Evolutionary conservation across 805 yeast species (phyloP).

Genomic region (Kazachstania taianensis): DNA sequence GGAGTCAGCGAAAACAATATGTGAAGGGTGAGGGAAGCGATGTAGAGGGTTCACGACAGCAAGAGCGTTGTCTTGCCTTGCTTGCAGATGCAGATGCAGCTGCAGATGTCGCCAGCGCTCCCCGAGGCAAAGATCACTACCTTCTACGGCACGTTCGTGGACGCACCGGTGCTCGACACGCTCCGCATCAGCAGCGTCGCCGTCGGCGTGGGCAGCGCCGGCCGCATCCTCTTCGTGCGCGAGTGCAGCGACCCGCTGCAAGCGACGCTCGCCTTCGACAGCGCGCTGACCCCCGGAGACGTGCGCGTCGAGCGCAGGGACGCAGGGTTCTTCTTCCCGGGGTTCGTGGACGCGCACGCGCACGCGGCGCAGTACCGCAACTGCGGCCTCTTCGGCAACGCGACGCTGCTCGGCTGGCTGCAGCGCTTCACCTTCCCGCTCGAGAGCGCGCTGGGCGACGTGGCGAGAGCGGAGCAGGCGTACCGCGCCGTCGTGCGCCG

Average conservation of each 20-base stretch:
- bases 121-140: conserved; percentile 1
- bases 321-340: conserved; percentile 61
- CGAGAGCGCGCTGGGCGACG: conserved; percentile 56
- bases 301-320: not conserved
- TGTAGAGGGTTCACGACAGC: too few relatives aligned
- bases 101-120: not conserved
- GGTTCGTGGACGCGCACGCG: conserved; percentile 73
- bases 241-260: too few relatives aligned
- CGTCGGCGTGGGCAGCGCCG: not conserved
- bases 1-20: too few relatives aligned
- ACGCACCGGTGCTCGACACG: conserved; percentile 52
- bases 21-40: too few relatives aligned
- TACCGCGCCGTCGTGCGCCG: conserved; percentile 59
- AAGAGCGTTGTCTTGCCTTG: too few relatives aligned
- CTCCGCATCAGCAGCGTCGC: not conserved
- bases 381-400: conserved; percentile 71
- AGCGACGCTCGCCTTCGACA: too few relatives aligned
- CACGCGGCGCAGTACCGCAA: conserved; percentile 84
- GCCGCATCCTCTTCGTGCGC: not conserved
- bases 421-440: conserved; percentile 80
- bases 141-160: conserved; percentile 63
- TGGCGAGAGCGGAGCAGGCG: conserved; percentile 45
- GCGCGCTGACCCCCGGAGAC: too few relatives aligned
- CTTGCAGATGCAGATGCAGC: not conserved
- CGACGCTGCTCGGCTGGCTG: conserved; percentile 85